Base-by-base conservation (phyloP, 2,329 filamentous ascomycete genomes). In the Colletotrichum nymphaeae region DNA sequence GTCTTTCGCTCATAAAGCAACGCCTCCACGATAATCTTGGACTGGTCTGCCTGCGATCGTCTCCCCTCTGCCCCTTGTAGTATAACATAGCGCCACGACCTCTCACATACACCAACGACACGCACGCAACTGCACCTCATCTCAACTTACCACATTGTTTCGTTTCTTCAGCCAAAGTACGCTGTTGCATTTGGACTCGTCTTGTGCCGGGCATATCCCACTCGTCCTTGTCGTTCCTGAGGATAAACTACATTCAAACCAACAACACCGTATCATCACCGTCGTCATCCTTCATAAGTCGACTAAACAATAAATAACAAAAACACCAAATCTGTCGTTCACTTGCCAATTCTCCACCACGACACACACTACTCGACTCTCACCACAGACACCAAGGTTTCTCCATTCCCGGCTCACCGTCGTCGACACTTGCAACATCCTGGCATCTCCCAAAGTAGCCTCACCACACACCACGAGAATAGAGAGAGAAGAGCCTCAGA, bases 11-110 rank as follows among this genome's bases (percentile, higher is more conserved):
- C 67, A 65, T 73, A 69, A 63, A 73, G 56, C 42, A 65, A 73
- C 70, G 67, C 68, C 68, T 67, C 76, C 70, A 69, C 74, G 74
- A 74, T 72, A 69, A 69, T 24, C 35, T 74, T 73, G 28, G 67
- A 46, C 70, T 70, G 67, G 60, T 11, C 32, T 35, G 37, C 67
- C 67, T 49, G 66, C 53, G 22, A 69, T 74, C 63, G 60, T 52
- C 59, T 49, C 70, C 53, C 55, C 60, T 69, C 53, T 63, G 26
- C 57, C 55, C 56, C 53, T 58, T 65, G 67, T 73, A 65, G 59
- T 70, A 58, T 72, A 74, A 67, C 68, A 71, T 28, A 67, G 42
- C 68, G 30, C 58, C 63, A 71, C 65, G 69, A 53, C 59, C 56
- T 26, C 64, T 67, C 69, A 71, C 67, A 57, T 49, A 56, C 53